A percentile compares a stretch with the other conserved stretches of the same genome.
These are phyloP conservation scores for Xerocomellus chrysenteron DNA, from an alignment of 768 basidiomycete genomes.

Conservation along the genomic window DNA sequence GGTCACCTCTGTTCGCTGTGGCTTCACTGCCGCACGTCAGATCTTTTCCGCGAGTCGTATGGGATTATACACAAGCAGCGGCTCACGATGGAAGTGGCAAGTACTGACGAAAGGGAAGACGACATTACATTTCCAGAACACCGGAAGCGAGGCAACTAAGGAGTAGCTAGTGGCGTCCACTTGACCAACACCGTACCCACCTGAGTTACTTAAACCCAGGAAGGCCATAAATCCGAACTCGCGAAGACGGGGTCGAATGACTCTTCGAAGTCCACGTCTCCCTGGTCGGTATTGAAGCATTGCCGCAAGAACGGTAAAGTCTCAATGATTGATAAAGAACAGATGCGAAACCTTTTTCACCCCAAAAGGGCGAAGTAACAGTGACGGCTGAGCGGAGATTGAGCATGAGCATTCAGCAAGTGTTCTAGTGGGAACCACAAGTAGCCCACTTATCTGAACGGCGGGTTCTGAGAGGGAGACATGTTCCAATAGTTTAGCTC, in stretches of 20 bases:
- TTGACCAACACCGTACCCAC: not conserved
- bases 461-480: too few relatives aligned
- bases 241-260: not conserved
- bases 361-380: not conserved
- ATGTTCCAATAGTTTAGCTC: too few relatives aligned
- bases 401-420: too few relatives aligned
- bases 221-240: not conserved
- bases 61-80: not conserved
- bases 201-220: too few relatives aligned
- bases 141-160: not conserved
- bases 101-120: not conserved
- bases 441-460: too few relatives aligned
- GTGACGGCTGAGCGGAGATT: not conserved
- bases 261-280: too few relatives aligned
- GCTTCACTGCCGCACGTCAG: too few relatives aligned
- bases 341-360: too few relatives aligned
- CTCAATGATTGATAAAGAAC: not conserved
- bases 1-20: too few relatives aligned
- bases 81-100: not conserved
- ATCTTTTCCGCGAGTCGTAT: not conserved
- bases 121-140: not conserved
- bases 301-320: not conserved
- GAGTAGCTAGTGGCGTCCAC: not conserved
- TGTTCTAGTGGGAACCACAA: too few relatives aligned
- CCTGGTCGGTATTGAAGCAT: not conserved